A percentile compares a stretch with the other conserved stretches of the same genome.
Conservation (phyloP, 495 filamentous ascomycete species). For the Neurospora tetraspora region DNA sequence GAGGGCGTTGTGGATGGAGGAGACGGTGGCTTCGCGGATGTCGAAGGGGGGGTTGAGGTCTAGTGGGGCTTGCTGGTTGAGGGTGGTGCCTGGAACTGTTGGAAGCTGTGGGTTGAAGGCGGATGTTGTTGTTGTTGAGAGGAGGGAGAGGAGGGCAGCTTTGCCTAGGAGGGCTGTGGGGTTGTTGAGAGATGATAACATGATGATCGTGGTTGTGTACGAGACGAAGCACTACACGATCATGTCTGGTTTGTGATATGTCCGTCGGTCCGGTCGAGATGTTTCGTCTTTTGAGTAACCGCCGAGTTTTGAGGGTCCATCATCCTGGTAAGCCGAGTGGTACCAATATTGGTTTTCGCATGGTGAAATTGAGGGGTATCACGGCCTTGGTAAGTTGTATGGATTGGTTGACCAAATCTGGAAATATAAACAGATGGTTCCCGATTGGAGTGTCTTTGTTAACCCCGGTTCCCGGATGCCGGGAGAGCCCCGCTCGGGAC, state of each 20-base stretch:
- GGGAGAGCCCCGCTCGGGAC: background rate
- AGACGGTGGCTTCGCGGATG: conserved; percentile 45
- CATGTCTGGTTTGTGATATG: background rate
- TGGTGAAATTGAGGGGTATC: background rate
- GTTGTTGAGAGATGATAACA: background rate
- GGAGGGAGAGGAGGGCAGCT: background rate
- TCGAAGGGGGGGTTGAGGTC: conserved; percentile 26
- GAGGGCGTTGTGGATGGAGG: conserved; percentile 41
- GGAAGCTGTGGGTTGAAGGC: background rate
- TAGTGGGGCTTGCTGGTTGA: background rate
- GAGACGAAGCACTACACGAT: background rate
- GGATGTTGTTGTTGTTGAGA: background rate
- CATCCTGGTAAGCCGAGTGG: background rate
- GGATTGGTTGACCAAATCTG: background rate
- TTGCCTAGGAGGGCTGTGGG: background rate
- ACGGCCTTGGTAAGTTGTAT: background rate
- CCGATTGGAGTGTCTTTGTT: background rate
- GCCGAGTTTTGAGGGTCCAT: background rate
- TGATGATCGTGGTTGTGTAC: background rate
- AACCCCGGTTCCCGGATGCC: background rate
- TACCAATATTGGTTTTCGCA: background rate
- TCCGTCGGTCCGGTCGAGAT: background rate
- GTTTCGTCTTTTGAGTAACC: background rate
- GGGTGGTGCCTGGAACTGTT: background rate
- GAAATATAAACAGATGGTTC: background rate